Evolutionary conservation across 202 grass and related monocot genomes (phyloP).

Genomic region (Alloteropsis angusta): DNA sequence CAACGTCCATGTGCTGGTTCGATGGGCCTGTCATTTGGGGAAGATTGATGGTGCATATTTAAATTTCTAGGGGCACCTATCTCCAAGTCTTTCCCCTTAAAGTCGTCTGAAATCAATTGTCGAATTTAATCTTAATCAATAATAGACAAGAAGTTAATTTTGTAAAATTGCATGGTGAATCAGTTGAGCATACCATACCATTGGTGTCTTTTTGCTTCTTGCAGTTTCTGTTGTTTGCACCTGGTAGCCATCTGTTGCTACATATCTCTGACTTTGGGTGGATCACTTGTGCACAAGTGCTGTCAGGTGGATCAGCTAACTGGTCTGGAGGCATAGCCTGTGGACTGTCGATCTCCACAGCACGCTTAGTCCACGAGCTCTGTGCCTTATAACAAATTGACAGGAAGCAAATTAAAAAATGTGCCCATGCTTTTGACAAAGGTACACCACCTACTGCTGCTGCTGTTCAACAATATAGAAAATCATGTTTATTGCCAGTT

Average conservation of each 20-base stretch:
- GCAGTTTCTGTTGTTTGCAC: constrained; percentile 26
- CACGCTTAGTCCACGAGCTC: constrained; percentile 84
- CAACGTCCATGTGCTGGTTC: constrained; percentile 19
- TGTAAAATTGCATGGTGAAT: too few species aligned
- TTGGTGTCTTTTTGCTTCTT: too few species aligned
- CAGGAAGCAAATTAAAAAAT: constrained; percentile 17
- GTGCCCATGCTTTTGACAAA: neutral
- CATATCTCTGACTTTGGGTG: constrained; percentile 61
- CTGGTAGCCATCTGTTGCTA: constrained; percentile 51
- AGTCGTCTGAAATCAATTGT: constrained; percentile 62
- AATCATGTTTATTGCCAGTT: neutral
- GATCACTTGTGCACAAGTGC: constrained; percentile 84
- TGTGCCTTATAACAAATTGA: constrained; percentile 42
- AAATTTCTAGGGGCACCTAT: constrained; percentile 52
- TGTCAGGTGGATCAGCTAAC: constrained; percentile 64
- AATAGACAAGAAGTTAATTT: too few species aligned
- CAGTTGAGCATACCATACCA: too few species aligned
- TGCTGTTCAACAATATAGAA: neutral
- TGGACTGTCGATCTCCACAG: constrained; percentile 65
- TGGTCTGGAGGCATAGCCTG: constrained; percentile 52
- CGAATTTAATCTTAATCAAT: too few species aligned
- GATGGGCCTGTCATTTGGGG: constrained; percentile 17
- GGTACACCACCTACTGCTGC: neutral
- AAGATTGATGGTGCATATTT: constrained; percentile 20
- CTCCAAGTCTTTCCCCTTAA: constrained; percentile 71